A percentile compares a stretch with the other conserved stretches of the same genome.
Evolutionary conservation across 768 basidiomycete genomes (phyloP).

Genomic region (Paxillus ammoniavirescens): DNA sequence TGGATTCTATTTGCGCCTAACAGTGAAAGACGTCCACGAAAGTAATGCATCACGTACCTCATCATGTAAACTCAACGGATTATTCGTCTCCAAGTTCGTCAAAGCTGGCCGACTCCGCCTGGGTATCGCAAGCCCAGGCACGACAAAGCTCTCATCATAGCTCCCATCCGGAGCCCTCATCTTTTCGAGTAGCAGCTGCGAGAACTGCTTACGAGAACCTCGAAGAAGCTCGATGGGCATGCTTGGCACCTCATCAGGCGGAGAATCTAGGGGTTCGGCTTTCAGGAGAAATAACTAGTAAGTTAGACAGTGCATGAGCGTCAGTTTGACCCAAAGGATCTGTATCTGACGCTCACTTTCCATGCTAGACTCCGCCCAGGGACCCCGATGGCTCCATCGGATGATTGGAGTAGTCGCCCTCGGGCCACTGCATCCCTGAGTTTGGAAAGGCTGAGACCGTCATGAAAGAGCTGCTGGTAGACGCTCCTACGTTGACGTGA

Average conservation of each 20-base stretch:
- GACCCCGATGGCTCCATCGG: slow-evolving; percentile 44
- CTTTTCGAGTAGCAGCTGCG: slow-evolving; percentile 57
- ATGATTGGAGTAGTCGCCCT: slow-evolving; percentile 52
- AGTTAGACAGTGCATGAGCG: slow-evolving; percentile 20
- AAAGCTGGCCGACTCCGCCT: slow-evolving; percentile 27
- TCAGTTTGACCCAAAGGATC: slow-evolving; percentile 11
- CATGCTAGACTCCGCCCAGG: slow-evolving; percentile 81
- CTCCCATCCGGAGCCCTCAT: slow-evolving; percentile 86
- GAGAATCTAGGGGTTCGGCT: slow-evolving; percentile 60
- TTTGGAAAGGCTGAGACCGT: slow-evolving; percentile 56
- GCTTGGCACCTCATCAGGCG: slow-evolving; percentile 37
- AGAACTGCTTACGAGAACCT: slow-evolving; percentile 54
- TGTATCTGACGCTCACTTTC: slow-evolving; percentile 53
- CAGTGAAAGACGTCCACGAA: background rate
- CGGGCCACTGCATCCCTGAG: slow-evolving; percentile 64
- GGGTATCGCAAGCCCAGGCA: slow-evolving; percentile 48
- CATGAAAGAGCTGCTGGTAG: slow-evolving; percentile 49
- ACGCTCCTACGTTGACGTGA: slow-evolving; percentile 32
- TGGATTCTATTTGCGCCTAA: slow-evolving; percentile 60
- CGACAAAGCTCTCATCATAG: slow-evolving; percentile 64
- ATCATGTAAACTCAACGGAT: slow-evolving; percentile 77
- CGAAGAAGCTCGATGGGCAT: slow-evolving; percentile 44
- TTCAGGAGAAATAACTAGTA: slow-evolving; percentile 70
- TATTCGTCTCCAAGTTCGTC: slow-evolving; percentile 65
- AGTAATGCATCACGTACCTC: slow-evolving; percentile 44